These are phyloP conservation scores for Microascus cirrosus DNA, from an alignment of 2,329 filamentous ascomycete species.

Conservation along the genomic window DNA sequence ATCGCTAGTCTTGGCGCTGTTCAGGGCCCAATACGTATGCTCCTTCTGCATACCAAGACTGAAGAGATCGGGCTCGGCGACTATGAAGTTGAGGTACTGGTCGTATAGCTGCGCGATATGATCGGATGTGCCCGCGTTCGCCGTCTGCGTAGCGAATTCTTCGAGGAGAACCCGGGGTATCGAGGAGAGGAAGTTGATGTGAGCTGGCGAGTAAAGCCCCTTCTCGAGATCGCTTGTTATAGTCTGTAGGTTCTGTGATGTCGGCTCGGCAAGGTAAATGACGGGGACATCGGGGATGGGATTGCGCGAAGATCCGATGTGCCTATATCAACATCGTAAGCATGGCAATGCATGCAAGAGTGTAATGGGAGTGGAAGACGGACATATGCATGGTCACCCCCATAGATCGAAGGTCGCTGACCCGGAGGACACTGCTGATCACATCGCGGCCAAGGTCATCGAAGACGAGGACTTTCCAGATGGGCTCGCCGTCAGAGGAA, in stretches of 20 bases:
- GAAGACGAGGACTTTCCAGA: constrained; percentile 97
- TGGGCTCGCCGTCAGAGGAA: constrained; percentile 78
- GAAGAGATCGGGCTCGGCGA: constrained; percentile 90
- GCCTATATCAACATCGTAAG: constrained; percentile 28
- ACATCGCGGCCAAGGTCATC: constrained; percentile 87
- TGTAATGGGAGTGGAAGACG: background rate
- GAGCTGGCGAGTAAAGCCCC: constrained; percentile 83
- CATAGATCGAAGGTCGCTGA: constrained; percentile 85
- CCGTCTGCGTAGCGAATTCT: constrained; percentile 86
- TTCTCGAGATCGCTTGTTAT: constrained; percentile 81
- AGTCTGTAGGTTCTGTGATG: constrained; percentile 62
- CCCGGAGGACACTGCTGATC: constrained; percentile 88
- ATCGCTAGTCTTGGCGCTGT: constrained; percentile 83
- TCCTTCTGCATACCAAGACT: constrained; percentile 85
- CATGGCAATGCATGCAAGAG: background rate
- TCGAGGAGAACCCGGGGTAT: constrained; percentile 83
- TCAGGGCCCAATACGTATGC: constrained; percentile 89
- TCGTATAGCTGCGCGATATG: constrained; percentile 88
- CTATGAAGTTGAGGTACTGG: constrained; percentile 95
- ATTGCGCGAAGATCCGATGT: constrained; percentile 45
- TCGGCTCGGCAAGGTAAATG: constrained; percentile 92
- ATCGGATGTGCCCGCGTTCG: constrained; percentile 72
- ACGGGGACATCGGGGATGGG: constrained; percentile 94
- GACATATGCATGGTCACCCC: constrained; percentile 97
- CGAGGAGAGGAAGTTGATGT: constrained; percentile 94